Percentiles rank a stretch among this genome's conserved stretches.
Conservation (phyloP, 139 green algal genomes). For the Haematococcus lacustris region DNA sequence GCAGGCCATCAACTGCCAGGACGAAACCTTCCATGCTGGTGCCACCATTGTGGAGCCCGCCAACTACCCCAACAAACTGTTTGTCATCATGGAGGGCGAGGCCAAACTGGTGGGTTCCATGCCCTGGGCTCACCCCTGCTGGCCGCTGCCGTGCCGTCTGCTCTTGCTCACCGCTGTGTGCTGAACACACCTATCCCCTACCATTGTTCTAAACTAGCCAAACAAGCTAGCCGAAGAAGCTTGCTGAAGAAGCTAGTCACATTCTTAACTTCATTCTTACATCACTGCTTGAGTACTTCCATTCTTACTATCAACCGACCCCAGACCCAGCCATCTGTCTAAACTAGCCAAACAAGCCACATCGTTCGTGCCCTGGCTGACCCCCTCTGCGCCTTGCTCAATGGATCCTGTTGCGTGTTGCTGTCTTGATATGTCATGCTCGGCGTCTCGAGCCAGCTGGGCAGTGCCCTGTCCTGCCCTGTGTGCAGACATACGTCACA, state of each 20-base stretch:
- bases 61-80: background rate
- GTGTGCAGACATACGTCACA: background rate
- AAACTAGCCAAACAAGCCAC: background rate
- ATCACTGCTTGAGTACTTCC: background rate
- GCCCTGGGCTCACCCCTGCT: background rate
- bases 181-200: too few species aligned
- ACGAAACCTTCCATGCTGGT: background rate
- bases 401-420: background rate
- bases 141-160: background rate
- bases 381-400: background rate
- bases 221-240: conserved; percentile 3
- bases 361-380: background rate
- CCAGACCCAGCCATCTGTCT: background rate
- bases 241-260: background rate
- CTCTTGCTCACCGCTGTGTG: background rate
- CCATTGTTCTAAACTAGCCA: too few species aligned
- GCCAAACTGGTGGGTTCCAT: conserved; percentile 15
- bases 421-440: too few species aligned
- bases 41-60: background rate
- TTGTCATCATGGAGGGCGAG: conserved; percentile 19
- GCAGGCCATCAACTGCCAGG: conserved; percentile 1
- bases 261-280: background rate
- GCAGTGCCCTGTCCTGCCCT: too few species aligned
- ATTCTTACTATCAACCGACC: background rate
- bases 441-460: too few species aligned